Evolutionary conservation across 805 yeast genomes (phyloP), one percentile per base, ranked within the genome.

Genomic region (Scheffersomyces lignosus): DNA sequence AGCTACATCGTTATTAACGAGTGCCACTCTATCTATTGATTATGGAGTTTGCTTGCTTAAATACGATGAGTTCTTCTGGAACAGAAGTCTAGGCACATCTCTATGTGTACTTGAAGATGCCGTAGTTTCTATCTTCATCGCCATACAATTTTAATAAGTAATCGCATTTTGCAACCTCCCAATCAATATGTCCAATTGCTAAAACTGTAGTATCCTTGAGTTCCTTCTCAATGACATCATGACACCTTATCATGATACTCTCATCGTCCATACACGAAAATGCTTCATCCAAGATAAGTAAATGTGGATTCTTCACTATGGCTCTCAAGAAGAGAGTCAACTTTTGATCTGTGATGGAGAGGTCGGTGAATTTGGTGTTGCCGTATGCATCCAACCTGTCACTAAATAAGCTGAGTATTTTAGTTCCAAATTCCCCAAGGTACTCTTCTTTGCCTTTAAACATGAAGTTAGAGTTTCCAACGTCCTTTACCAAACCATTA

Each of bases 221-320:
- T 2, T 53, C 36, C 4, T 38, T 32, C 7, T 45, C 47, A 12
- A 69, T 48, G 13, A 63, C 33, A 5, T 43, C 38, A 38, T 66
- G 73, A 40, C 74, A 69, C 38, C 49, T 42, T 6, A 43, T 32
- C 54, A 68, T 54, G 25, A 67, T 37, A 29, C 44, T 50, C 62
- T 70, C 75, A 36, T 79, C 81, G 27, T 83, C 86, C 93, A 91
- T 87, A 12, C 89, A 95, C 15, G 96, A 86, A 40, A 91, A 78
- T 0, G 98, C 95, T 65, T 91, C 99, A 60, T 91, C 99, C 2
- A 91, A 66, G 31, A 91, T 83, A 35, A 91, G 66, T 1, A 91
- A 64, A 33, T 78, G 75, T 0, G 99, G 99, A 44, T 77, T 67
- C 56, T 86, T 87, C 28, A 87, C 71, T 13, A 91, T 53, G 2